These are phyloP conservation scores for Heliamphora pulchella DNA, from an alignment of 179 eudicot genomes.

Conservation along the genomic window DNA sequence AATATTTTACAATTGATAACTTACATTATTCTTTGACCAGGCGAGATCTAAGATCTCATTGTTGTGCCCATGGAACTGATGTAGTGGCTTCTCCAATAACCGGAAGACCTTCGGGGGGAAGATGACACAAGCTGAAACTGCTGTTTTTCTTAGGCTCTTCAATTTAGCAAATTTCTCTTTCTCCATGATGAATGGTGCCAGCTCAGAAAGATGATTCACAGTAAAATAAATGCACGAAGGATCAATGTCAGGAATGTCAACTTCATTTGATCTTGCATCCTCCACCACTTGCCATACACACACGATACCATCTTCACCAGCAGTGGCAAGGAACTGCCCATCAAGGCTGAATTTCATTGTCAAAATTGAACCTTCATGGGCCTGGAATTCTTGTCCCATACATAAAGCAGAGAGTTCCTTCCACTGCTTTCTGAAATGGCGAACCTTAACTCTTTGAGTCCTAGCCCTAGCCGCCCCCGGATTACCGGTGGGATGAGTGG, in stretches of 20 bases:
- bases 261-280: slow-evolving; percentile 42
- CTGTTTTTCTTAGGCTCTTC: slow-evolving; percentile 37
- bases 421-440: slow-evolving; percentile 39
- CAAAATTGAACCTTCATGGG: slow-evolving; percentile 76
- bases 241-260: slow-evolving; percentile 53
- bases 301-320: slow-evolving; percentile 78
- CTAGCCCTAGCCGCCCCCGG: slow-evolving; percentile 21
- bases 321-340: slow-evolving; percentile 72
- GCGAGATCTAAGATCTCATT: slow-evolving; percentile 72
- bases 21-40: slow-evolving; percentile 77
- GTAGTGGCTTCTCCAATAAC: slow-evolving; percentile 63
- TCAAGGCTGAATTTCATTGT: slow-evolving; percentile 83
- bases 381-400: slow-evolving; percentile 63
- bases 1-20: slow-evolving; percentile 14
- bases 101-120: slow-evolving; percentile 72
- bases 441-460: slow-evolving; percentile 58
- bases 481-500: slow-evolving; percentile 12
- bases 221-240: slow-evolving; percentile 71
- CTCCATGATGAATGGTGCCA: slow-evolving; percentile 37
- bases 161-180: slow-evolving; percentile 43
- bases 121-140: slow-evolving; percentile 67
- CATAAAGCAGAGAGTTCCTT: slow-evolving; percentile 82
- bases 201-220: slow-evolving; percentile 51
- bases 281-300: slow-evolving; percentile 74
- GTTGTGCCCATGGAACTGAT: slow-evolving; percentile 64